phyloP scores from a whole-genome alignment of 352 stramenopile species.

The Phytophthora sansomeana region DNA sequence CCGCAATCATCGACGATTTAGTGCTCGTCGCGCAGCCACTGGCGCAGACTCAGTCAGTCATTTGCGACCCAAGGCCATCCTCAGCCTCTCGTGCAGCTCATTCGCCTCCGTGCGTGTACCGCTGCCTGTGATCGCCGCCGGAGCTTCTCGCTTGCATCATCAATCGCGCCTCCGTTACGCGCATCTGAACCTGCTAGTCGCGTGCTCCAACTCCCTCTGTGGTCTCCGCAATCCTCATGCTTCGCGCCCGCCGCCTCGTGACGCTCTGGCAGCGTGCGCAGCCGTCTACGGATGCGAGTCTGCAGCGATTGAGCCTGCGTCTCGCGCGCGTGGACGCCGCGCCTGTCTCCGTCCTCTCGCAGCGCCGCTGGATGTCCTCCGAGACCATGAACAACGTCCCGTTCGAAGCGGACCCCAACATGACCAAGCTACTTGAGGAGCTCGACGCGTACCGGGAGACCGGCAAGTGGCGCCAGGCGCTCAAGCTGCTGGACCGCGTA shows the following conservation, averaged over 20 bases:
- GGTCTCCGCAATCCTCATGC: constrained; percentile 25
- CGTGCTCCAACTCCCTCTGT: neutral
- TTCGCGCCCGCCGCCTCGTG: constrained; percentile 47
- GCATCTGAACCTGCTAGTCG: constrained; percentile 7
- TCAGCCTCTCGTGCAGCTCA: constrained; percentile 26
- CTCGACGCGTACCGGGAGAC: constrained; percentile 61
- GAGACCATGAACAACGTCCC: constrained; percentile 16
- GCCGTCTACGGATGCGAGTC: constrained; percentile 20
- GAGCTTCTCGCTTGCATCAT: neutral
- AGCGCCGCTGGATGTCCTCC: constrained; percentile 32
- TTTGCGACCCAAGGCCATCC: constrained; percentile 4
- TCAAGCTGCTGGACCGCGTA: constrained; percentile 76
- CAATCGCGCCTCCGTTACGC: neutral
- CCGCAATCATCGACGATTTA: too few species aligned
- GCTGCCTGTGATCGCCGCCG: constrained; percentile 1
- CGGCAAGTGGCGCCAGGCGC: constrained; percentile 77
- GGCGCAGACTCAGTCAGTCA: constrained; percentile 21
- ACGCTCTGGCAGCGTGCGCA: constrained; percentile 44
- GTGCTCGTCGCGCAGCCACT: neutral
- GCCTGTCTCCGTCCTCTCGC: neutral
- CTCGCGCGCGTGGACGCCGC: constrained; percentile 19
- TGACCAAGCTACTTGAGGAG: constrained; percentile 46
- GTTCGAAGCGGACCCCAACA: constrained; percentile 24
- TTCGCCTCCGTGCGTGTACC: neutral
- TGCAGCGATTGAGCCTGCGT: constrained; percentile 20